Percentiles rank a stretch among this genome's conserved stretches.
Conservation (phyloP, 345 rosid genomes). For the Murraya paniculata region DNA sequence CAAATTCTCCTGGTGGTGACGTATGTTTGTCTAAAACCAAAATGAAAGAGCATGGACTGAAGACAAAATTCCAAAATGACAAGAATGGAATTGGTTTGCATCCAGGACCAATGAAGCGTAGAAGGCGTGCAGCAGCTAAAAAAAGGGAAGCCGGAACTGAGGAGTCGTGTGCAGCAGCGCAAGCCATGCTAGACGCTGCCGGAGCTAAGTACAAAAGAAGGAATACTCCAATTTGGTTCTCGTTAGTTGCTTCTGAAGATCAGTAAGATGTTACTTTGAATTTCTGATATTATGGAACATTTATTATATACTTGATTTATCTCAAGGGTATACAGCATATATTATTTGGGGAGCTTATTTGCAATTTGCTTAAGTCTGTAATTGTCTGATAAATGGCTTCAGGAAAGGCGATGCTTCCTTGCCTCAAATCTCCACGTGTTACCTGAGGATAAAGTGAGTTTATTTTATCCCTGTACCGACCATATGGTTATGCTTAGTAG, state of each 20-base stretch:
- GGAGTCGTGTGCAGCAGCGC: constrained; percentile 34
- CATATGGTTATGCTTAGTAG: neutral
- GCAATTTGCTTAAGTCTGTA: constrained; percentile 9
- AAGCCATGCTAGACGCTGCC: constrained; percentile 42
- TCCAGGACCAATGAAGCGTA: constrained; percentile 49
- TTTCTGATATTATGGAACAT: neutral
- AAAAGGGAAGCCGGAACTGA: constrained; percentile 39
- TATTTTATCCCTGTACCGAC: neutral
- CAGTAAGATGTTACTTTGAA: constrained; percentile 45
- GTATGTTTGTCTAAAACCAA: constrained; percentile 32
- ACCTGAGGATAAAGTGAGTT: constrained; percentile 80
- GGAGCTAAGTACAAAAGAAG: constrained; percentile 37
- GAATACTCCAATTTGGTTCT: constrained; percentile 63
- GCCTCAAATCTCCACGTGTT: constrained; percentile 66
- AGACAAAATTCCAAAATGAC: constrained; percentile 32
- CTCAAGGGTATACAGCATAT: neutral
- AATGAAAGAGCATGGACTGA: constrained; percentile 42
- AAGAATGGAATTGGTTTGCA: constrained; percentile 35
- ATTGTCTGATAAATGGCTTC: constrained; percentile 27
- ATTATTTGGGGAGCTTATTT: neutral
- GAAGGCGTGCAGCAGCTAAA: constrained; percentile 40
- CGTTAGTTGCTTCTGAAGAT: constrained; percentile 61
- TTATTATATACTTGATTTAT: neutral
- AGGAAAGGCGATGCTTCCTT: constrained; percentile 60
- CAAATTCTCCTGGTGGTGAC: constrained; percentile 27